A percentile compares a stretch with the other conserved stretches of the same genome.
phyloP scores from a whole-genome alignment of 768 basidiomycete genomes.

The Amanita phalloides region DNA sequence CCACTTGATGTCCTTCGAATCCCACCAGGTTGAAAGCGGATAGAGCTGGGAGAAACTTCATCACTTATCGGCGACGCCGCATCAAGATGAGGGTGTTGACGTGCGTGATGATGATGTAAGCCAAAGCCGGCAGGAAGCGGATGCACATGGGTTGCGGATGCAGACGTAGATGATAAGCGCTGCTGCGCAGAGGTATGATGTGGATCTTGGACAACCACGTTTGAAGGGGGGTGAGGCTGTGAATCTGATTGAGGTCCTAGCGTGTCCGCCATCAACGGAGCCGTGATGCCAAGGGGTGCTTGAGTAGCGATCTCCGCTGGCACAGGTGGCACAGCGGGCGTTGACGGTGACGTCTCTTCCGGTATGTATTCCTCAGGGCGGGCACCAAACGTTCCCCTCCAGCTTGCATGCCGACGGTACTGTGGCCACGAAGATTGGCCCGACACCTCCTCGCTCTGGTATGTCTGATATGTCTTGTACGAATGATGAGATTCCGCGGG shows the following conservation, averaged over 20 bases:
- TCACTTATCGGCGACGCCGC: neutral
- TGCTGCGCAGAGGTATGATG: neutral
- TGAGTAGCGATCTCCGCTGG: neutral
- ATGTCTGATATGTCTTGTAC: neutral
- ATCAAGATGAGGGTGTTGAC: neutral
- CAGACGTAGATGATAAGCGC: conserved; percentile 8
- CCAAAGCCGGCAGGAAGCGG: conserved; percentile 31
- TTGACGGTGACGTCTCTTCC: neutral
- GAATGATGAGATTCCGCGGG: conserved; percentile 1
- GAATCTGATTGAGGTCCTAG: neutral
- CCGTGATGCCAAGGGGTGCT: neutral
- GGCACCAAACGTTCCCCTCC: neutral
- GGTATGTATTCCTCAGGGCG: neutral
- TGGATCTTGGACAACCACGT: neutral
- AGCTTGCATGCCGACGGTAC: neutral
- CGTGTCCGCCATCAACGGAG: neutral
- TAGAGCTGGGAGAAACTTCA: neutral
- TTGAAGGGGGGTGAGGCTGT: neutral
- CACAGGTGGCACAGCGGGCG: neutral
- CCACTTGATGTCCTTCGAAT: conserved; percentile 3
- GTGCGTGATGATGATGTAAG: conserved; percentile 9
- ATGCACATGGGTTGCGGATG: conserved; percentile 32
- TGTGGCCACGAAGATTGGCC: neutral
- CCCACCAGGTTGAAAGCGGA: neutral
- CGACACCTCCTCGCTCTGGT: neutral